These are phyloP conservation scores for Kwoniella pini DNA, from an alignment of 768 basidiomycete species.

Conservation along the genomic window DNA sequence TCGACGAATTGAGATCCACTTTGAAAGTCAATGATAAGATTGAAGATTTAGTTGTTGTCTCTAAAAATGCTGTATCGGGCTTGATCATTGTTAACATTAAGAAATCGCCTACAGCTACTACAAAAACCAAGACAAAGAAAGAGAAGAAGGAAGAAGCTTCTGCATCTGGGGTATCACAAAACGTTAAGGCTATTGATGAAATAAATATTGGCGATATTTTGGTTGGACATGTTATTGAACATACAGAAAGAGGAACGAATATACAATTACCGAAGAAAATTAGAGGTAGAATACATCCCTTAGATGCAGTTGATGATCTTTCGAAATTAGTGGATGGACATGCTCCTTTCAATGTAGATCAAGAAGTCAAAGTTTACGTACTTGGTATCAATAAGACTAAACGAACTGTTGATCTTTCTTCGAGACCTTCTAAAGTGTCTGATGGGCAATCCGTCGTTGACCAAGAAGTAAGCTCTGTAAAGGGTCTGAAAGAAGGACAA, in stretches of 20 bases:
- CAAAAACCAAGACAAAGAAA: conserved; percentile 8
- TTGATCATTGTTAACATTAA: conserved; percentile 65
- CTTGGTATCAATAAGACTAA: conserved; percentile 67
- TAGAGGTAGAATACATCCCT: conserved; percentile 75
- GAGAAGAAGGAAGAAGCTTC: conserved; percentile 12
- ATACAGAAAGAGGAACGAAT: conserved; percentile 70
- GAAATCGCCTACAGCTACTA: conserved; percentile 31
- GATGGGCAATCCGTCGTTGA: conserved; percentile 62
- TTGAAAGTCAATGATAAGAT: conserved; percentile 72
- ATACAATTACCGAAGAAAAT: conserved; percentile 74
- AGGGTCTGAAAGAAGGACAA: conserved; percentile 70
- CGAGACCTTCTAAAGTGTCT: conserved; percentile 69
- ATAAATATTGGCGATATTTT: conserved; percentile 72
- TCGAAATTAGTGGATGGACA: conserved; percentile 54
- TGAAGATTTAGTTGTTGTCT: conserved; percentile 80
- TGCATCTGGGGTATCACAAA: conserved; percentile 12
- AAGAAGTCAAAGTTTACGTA: conserved; percentile 70
- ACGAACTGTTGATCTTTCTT: conserved; percentile 75
- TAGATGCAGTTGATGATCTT: conserved; percentile 79
- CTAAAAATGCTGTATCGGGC: conserved; percentile 79
- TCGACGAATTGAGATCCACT: conserved; percentile 65
- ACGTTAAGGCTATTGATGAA: conserved; percentile 64
- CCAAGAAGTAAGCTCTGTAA: conserved; percentile 65
- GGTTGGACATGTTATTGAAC: conserved; percentile 74
- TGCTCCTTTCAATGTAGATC: conserved; percentile 61